Evolutionary conservation across 345 rosid genomes (phyloP).

Genomic region (Chamaenerion angustifolium): DNA sequence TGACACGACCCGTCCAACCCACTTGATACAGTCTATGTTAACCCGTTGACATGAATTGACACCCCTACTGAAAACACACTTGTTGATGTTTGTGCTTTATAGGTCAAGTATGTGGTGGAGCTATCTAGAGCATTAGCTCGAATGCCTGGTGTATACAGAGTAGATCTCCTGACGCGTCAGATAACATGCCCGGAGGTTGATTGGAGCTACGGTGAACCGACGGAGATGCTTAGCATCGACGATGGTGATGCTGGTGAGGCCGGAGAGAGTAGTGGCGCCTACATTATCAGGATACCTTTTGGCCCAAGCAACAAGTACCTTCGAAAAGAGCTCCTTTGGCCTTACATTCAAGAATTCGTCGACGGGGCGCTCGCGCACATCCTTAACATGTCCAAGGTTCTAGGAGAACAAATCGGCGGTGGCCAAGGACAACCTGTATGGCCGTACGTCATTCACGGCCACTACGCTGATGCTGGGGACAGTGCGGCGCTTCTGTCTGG

Average conservation of each 20-base stretch:
- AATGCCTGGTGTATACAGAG: conserved; percentile 96
- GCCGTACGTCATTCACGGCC: conserved; percentile 96
- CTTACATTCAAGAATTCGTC: conserved; percentile 81
- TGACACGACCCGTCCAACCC: too few species aligned
- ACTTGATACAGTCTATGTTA: too few species aligned
- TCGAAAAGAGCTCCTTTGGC: conserved; percentile 75
- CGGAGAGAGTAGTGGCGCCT: conserved; percentile 96
- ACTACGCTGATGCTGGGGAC: conserved; percentile 95
- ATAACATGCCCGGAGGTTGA: conserved; percentile 75
- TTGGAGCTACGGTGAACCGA: conserved; percentile 98
- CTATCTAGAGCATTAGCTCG: conserved; percentile 84
- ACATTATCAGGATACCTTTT: conserved; percentile 81
- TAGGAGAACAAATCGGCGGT: conserved; percentile 73
- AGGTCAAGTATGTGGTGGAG: conserved; percentile 98
- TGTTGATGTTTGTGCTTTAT: conserved; percentile 1
- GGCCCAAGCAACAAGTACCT: conserved; percentile 86
- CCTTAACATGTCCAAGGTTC: conserved; percentile 81
- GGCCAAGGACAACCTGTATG: conserved; percentile 78
- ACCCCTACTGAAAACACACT: too few species aligned
- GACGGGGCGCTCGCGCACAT: conserved; percentile 89
- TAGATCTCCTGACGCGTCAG: conserved; percentile 91
- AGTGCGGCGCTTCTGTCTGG: conserved; percentile 88
- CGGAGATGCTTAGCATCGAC: conserved; percentile 76
- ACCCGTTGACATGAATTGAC: too few species aligned
- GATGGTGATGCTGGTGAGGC: conserved; percentile 45